Evolutionary conservation across 176 grass and related monocot genomes (phyloP).

Genomic region (Aegilops tauschii): DNA sequence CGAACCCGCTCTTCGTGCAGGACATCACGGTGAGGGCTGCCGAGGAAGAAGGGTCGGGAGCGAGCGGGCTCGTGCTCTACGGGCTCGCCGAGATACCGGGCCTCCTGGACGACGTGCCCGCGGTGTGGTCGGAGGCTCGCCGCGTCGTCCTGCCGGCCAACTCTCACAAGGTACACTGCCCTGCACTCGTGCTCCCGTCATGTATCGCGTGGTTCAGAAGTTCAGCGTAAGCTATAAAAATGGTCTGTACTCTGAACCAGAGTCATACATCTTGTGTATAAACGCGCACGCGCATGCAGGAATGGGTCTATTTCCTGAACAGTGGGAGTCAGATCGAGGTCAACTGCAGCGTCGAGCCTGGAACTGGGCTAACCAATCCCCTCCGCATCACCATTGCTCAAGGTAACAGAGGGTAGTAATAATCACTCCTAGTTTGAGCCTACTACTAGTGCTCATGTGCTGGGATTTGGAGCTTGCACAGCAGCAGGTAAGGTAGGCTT

Average conservation of each 20-base stretch:
- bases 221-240: too few species aligned
- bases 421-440: too few species aligned
- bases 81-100: conserved; percentile 40
- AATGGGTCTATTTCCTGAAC: conserved; percentile 70
- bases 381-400: conserved; percentile 50
- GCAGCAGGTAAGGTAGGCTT: conserved; percentile 43
- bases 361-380: conserved; percentile 17
- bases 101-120: conserved; percentile 43
- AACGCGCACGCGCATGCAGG: conserved; percentile 23
- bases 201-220: neutral
- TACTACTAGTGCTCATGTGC: neutral
- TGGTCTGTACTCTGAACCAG: neutral
- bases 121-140: conserved; percentile 49
- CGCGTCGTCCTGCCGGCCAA: conserved; percentile 38
- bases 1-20: conserved; percentile 43
- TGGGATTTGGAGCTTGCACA: neutral
- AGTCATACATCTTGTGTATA: neutral
- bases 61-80: conserved; percentile 31
- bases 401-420: conserved; percentile 21
- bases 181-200: neutral
- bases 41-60: neutral
- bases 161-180: conserved; percentile 49
- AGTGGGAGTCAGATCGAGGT: conserved; percentile 46
- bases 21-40: conserved; percentile 45
- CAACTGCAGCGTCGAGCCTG: conserved; percentile 42